phyloP scores from a whole-genome alignment of 2,329 filamentous ascomycete genomes.

The Cytospora leucostoma region DNA sequence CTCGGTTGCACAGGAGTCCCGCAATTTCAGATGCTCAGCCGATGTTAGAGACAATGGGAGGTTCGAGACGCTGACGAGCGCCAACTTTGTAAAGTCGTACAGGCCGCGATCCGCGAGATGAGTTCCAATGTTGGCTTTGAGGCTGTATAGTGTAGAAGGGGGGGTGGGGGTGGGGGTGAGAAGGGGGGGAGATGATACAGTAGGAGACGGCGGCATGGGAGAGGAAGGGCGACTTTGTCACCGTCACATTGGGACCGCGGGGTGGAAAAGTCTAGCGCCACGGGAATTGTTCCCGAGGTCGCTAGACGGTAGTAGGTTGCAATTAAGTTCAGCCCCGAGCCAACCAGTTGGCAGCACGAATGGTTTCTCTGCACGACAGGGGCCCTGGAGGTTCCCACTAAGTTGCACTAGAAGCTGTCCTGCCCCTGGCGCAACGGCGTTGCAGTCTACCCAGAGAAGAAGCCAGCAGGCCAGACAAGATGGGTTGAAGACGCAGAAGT shows the following conservation, averaged over 20 bases:
- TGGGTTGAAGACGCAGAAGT: neutral
- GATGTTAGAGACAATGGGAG: conserved; percentile 25
- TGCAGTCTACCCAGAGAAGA: neutral
- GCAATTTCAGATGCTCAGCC: conserved; percentile 26
- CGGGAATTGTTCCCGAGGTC: conserved; percentile 22
- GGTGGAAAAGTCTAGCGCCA: conserved; percentile 24
- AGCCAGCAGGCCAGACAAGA: neutral
- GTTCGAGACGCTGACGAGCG: conserved; percentile 13
- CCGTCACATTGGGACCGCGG: conserved; percentile 7
- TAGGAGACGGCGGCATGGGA: neutral
- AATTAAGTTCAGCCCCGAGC: conserved; percentile 19
- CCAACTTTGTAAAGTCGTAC: conserved; percentile 23
- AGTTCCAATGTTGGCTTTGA: conserved; percentile 16
- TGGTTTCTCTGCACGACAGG: conserved; percentile 14
- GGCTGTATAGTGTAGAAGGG: neutral
- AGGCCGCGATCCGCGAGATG: conserved; percentile 22
- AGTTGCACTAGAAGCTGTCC: neutral
- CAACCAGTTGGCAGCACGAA: conserved; percentile 7
- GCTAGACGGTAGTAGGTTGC: conserved; percentile 27
- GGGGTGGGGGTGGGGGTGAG: neutral
- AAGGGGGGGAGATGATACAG: neutral
- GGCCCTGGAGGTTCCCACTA: neutral
- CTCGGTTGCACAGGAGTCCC: conserved; percentile 23
- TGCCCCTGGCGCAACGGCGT: neutral
- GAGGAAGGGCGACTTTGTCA: neutral